These are phyloP conservation scores for Trichocomaceae sp. DNA, from an alignment of 2,329 filamentous ascomycete species.

Conservation along the genomic window DNA sequence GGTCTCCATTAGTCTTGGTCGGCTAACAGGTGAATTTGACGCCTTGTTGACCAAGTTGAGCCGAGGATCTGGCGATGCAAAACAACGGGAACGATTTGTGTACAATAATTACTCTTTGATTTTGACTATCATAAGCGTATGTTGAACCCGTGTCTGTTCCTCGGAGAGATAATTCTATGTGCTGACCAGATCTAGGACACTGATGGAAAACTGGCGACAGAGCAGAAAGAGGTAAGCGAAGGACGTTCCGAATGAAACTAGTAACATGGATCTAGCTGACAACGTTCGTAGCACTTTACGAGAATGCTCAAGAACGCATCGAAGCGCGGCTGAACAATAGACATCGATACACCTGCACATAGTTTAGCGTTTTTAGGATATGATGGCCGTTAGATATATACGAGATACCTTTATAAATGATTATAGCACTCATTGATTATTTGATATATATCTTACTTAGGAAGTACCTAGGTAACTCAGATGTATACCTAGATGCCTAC, in stretches of 20 bases:
- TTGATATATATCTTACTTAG: background rate
- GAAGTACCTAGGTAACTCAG: background rate
- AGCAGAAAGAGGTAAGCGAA: slow-evolving; percentile 55
- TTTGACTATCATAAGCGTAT: slow-evolving; percentile 77
- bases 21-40: slow-evolving; percentile 76
- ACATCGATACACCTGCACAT: background rate
- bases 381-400: slow-evolving; percentile 3
- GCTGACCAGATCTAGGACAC: slow-evolving; percentile 33
- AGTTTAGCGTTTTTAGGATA: background rate
- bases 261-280: slow-evolving; percentile 13
- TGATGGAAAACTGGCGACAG: slow-evolving; percentile 48
- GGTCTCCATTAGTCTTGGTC: slow-evolving; percentile 69
- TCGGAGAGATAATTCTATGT: background rate
- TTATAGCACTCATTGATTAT: background rate
- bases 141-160: slow-evolving; percentile 15
- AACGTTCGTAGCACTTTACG: slow-evolving; percentile 31
- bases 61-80: slow-evolving; percentile 66
- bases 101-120: slow-evolving; percentile 95
- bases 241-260: background rate
- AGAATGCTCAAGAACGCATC: slow-evolving; percentile 33
- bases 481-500: too few species aligned
- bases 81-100: slow-evolving; percentile 79
- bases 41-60: slow-evolving; percentile 72
- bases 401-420: slow-evolving; percentile 10
- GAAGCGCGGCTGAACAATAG: slow-evolving; percentile 21